Evolutionary conservation across 2,329 filamentous ascomycete species (phyloP), one percentile per base, ranked within the genome.

Genomic region (Teratosphaeria nubilosa): DNA sequence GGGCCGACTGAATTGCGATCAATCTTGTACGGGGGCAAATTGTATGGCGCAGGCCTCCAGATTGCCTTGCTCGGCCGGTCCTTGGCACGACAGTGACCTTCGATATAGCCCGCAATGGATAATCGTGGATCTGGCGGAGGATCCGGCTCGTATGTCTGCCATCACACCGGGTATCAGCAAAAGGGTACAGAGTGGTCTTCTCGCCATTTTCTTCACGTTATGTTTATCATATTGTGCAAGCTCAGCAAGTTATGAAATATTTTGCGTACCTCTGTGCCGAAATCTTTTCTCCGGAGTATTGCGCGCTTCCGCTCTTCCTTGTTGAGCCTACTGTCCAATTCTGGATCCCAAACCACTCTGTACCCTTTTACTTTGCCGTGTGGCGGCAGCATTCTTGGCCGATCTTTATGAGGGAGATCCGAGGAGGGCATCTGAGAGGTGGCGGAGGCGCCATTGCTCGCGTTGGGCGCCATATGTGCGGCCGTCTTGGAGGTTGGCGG

Each of bases 1-100:
- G 91, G 90, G 0, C 91, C 92, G 66, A 95, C 84, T 1, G 92
- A 95, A 4, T 90, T 90, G 66, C 84, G 85, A 70, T 97, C 60
- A 73, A 90, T 94, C 27, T 83, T 75, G 73, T 95, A 96, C 24
- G 88, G 86, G 70, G 85, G 88, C 55, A 96, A 76, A 60, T 87
- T 86, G 74, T 96, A 95, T 0, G 88, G 88, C 30, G 87, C 82
- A 65, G 81, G 83, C 69, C 82, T 87, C 69, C 86, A 77, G 66
- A 83, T 89, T 63, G 84, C 86, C 77, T 86, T 92, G 70, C 80
- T 83, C 59, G 82, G 82, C 76, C 83, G 86, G 73, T 61, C 65
- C 57, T 66, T 70, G 30, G 72, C 68, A 14, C 82, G 78, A 61
- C 76, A 78, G 59, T 72, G 72, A 37, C 77, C 77, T 57, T 73